Evolutionary conservation across 2,329 filamentous ascomycete species (phyloP), one percentile per base, ranked within the genome.

Genomic region (Cladosporium austrohemisphaericum): DNA sequence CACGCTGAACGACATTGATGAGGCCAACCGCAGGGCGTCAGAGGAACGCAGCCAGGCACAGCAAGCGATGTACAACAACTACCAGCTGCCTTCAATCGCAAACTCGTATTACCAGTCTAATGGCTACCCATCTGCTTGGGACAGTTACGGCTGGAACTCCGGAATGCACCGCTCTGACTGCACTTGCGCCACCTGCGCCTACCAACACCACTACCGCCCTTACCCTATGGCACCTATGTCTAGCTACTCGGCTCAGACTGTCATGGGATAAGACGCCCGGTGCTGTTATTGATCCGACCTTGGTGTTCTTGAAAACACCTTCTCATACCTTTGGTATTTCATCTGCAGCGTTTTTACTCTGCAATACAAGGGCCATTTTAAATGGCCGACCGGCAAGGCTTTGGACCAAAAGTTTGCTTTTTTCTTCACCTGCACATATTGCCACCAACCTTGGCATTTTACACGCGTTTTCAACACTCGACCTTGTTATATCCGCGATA

Each of bases 121-220:
- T 18, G 51, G 55, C 18, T 66, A 66, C 53, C 40, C 26, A 13
- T 56, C 61, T 7, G 58, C 54, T 2, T 68, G 65, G 65, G 62
- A 66, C 7, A 16, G 16, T 11, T 44, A 43, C 18, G 31, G 31
- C 31, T 50, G 48, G 48, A 50, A 26, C 61, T 64, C 35, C 49
- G 54, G n/a, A 11, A 41, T 32, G 35, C 65, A 68, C 44, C 62
- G 63, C 40, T 64, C 61, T 50, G 65, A 65, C 35, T 68, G 65
- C 56, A 56, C 52, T 44, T 68, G 65, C 54, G 59, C 62, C 22
- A 52, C 57, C 18, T 68, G 65, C 50, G 53, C 57, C 22, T 65
- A 65, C 50, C 60, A 64, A 51, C 56, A 60, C 18, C 63, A 67
- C 51, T 66, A 63, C 49, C 64, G 64, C 13, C 56, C 62, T 29